Conservation (phyloP, 73 alveolate genomes). For the Paramecium caudatum region DNA sequence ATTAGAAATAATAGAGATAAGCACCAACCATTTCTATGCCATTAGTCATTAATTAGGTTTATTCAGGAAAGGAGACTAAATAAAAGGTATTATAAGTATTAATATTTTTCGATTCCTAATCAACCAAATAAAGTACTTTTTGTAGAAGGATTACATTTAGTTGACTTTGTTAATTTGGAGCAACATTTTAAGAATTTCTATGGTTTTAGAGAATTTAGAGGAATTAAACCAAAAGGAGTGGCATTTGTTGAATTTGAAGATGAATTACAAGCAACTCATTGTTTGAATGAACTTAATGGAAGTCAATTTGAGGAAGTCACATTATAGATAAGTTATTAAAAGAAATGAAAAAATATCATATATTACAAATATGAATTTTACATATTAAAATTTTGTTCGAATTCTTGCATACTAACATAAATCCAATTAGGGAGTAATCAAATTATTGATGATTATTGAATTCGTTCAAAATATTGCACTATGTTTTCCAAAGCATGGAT, state of each 20-base stretch:
- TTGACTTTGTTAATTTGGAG: conserved; percentile 47
- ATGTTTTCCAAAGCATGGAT: conserved; percentile 40
- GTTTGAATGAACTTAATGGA: conserved; percentile 64
- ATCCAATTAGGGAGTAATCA: conserved; percentile 5
- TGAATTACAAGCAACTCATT: conserved; percentile 71
- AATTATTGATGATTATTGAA: conserved; percentile 11
- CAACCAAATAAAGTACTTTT: conserved; percentile 55
- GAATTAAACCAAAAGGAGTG: conserved; percentile 69
- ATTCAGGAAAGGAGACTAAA: neutral
- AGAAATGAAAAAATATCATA: conserved; percentile 57
- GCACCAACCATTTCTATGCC: conserved; percentile 70
- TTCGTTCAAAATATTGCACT: conserved; percentile 29
- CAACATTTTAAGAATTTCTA: conserved; percentile 49
- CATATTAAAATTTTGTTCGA: conserved; percentile 43
- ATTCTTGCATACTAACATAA: conserved; percentile 19
- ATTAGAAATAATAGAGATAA: conserved; percentile 36
- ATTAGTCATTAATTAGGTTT: neutral
- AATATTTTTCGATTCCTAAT: neutral
- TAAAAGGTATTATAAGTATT: neutral
- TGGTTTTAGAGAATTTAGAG: conserved; percentile 69
- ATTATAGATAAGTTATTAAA: conserved; percentile 41
- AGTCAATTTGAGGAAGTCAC: conserved; percentile 58
- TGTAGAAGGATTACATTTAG: conserved; percentile 58
- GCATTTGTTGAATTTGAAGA: conserved; percentile 79
- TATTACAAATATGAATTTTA: conserved; percentile 19